These are phyloP conservation scores for Zopfochytrium polystomum DNA, from an alignment of 371 early-diverging fungal genomes.

Conservation along the genomic window DNA sequence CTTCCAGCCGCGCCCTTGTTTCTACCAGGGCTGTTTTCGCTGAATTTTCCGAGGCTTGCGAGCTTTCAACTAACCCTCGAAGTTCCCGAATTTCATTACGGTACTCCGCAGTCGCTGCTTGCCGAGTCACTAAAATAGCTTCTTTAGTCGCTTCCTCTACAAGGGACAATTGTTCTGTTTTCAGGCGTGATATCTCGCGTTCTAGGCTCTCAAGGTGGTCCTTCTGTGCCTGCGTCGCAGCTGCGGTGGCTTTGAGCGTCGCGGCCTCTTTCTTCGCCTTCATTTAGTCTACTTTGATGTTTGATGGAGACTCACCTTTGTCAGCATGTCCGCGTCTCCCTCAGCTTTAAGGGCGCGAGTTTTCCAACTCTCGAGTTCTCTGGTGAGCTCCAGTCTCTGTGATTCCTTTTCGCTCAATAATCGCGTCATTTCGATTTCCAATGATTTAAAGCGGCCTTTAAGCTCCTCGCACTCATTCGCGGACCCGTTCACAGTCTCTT, in stretches of 20 bases:
- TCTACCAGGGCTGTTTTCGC: too few species aligned
- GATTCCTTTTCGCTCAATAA: background rate
- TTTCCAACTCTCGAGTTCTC: slow-evolving; percentile 8
- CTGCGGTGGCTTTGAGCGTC: slow-evolving; percentile 13
- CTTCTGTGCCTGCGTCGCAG: slow-evolving; percentile 22
- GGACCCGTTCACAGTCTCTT: too few species aligned
- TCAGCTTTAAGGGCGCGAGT: slow-evolving; percentile 1
- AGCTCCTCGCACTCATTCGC: too few species aligned
- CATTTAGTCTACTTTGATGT: background rate
- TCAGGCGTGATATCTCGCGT: slow-evolving; percentile 7
- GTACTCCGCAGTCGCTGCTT: background rate
- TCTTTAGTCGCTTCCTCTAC: background rate
- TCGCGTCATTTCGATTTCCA: too few species aligned
- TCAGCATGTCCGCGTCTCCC: slow-evolving; percentile 20
- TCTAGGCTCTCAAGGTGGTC: slow-evolving; percentile 22
- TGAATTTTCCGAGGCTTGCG: background rate
- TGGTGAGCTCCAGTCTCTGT: background rate
- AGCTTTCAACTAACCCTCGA: background rate
- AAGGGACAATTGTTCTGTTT: slow-evolving; percentile 6
- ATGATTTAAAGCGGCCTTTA: too few species aligned
- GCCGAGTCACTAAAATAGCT: too few species aligned
- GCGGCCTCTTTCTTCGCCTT: slow-evolving; percentile 17
- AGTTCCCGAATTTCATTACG: background rate
- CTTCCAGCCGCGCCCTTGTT: background rate
- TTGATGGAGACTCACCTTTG: slow-evolving; percentile 5